Conservation (phyloP, 768 basidiomycete species). For the Termitomyces sp. region DNA sequence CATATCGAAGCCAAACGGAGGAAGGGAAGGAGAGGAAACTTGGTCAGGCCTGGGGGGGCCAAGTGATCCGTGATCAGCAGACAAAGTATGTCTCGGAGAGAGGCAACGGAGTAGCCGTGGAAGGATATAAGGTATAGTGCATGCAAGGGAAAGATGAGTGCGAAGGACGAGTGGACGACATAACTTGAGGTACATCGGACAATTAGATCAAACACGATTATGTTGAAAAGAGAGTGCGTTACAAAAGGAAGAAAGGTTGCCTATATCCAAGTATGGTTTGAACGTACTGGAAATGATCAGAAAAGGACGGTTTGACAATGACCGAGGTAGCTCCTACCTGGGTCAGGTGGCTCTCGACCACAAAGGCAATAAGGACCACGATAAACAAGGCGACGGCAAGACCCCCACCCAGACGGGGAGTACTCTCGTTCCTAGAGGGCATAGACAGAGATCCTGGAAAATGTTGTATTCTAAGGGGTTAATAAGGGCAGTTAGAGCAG, state of each 20-base stretch:
- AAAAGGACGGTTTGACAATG: not conserved
- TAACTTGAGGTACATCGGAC: constrained; percentile 48
- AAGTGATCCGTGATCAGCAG: constrained; percentile 47
- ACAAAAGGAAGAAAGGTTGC: constrained; percentile 91
- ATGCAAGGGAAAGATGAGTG: constrained; percentile 80
- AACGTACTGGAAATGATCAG: constrained; percentile 54
- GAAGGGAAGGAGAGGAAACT: constrained; percentile 36
- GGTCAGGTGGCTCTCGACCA: constrained; percentile 69
- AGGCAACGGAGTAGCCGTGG: constrained; percentile 41
- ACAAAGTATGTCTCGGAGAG: constrained; percentile 49
- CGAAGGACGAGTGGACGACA: constrained; percentile 80
- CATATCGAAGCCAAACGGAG: constrained; percentile 34
- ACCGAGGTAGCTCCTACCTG: constrained; percentile 53
- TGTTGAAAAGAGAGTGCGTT: constrained; percentile 22
- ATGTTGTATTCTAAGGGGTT: too few relatives aligned
- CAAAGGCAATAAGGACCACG: constrained; percentile 64
- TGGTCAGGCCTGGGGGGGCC: constrained; percentile 28
- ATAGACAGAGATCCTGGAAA: constrained; percentile 14
- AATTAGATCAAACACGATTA: not conserved
- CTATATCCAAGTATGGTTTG: constrained; percentile 73
- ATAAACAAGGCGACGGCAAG: constrained; percentile 54
- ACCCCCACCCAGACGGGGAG: constrained; percentile 42
- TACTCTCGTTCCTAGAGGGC: constrained; percentile 19
- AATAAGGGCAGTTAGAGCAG: too few relatives aligned
- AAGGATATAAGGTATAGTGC: constrained; percentile 57